Conservation (phyloP, 2,329 filamentous ascomycete genomes). For the Parasarocladium wereldwijsianum region DNA sequence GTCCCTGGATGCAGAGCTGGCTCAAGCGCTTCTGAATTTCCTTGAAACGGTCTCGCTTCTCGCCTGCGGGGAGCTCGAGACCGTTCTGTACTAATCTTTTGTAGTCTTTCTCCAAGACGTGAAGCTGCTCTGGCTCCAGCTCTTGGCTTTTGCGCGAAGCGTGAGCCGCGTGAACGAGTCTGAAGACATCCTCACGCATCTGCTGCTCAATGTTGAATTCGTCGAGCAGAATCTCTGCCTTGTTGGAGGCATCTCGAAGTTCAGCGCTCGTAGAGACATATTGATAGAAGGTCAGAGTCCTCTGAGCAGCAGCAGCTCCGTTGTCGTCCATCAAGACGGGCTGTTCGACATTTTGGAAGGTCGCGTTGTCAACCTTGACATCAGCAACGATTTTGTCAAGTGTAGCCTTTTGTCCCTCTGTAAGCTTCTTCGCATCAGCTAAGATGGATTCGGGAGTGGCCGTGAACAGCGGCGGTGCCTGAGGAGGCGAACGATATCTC, state of each 20-base stretch:
- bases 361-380: constrained; percentile 35
- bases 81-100: constrained; percentile 68
- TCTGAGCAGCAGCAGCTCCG: constrained; percentile 37
- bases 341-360: constrained; percentile 38
- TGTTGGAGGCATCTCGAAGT: constrained; percentile 60
- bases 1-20: constrained; percentile 58
- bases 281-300: constrained; percentile 69
- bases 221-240: constrained; percentile 61
- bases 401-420: constrained; percentile 44
- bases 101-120: constrained; percentile 64
- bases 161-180: constrained; percentile 44
- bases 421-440: constrained; percentile 50
- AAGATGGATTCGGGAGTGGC: constrained; percentile 57
- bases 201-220: constrained; percentile 64
- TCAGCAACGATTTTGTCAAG: constrained; percentile 54
- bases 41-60: constrained; percentile 66
- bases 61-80: constrained; percentile 53
- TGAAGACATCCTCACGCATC: constrained; percentile 74
- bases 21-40: constrained; percentile 72
- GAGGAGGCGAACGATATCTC: constrained; percentile 59
- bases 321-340: constrained; percentile 68
- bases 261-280: constrained; percentile 55
- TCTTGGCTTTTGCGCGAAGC: constrained; percentile 33
- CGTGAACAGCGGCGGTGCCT: constrained; percentile 64
- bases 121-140: constrained; percentile 53